A percentile compares a stretch with the other conserved stretches of the same genome.
These are phyloP conservation scores for Pulveroboletus frians DNA, from an alignment of 768 basidiomycete species.

Conservation along the genomic window DNA sequence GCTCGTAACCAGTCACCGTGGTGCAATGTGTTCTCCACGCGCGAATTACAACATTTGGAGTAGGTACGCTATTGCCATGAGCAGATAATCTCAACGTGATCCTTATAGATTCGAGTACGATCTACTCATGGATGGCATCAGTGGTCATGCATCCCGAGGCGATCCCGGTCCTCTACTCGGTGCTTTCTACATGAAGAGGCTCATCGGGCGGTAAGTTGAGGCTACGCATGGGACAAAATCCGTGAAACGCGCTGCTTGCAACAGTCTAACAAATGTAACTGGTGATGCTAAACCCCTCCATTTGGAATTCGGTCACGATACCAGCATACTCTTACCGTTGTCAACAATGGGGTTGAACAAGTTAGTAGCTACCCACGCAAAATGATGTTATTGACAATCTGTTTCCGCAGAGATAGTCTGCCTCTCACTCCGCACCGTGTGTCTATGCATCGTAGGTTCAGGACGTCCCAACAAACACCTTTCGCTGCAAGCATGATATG, in stretches of 20 bases:
- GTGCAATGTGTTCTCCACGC: constrained; percentile 34
- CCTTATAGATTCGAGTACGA: constrained; percentile 35
- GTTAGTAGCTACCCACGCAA: constrained; percentile 15
- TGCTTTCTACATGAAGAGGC: constrained; percentile 35
- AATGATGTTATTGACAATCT: neutral
- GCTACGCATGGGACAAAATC: neutral
- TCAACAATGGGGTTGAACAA: constrained; percentile 36
- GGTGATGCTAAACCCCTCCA: constrained; percentile 31
- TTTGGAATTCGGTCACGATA: constrained; percentile 42
- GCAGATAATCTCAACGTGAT: neutral
- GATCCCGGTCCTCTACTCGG: constrained; percentile 35
- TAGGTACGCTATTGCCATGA: constrained; percentile 15
- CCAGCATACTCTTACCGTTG: constrained; percentile 35
- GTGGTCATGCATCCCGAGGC: constrained; percentile 32
- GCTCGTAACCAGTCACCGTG: constrained; percentile 35
- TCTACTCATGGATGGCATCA: constrained; percentile 34
- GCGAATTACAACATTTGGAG: constrained; percentile 35
- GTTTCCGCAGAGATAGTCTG: constrained; percentile 26
- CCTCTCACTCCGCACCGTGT: constrained; percentile 28
- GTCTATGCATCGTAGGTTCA: constrained; percentile 31
- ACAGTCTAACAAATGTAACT: constrained; percentile 33
- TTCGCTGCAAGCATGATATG: constrained; percentile 42
- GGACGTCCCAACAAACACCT: constrained; percentile 37
- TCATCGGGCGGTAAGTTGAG: constrained; percentile 34
- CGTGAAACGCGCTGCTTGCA: neutral